A percentile compares a stretch with the other conserved stretches of the same genome.
These are phyloP conservation scores for Beauveria sp. DNA, from an alignment of 2,329 filamentous ascomycete genomes.

Conservation along the genomic window DNA sequence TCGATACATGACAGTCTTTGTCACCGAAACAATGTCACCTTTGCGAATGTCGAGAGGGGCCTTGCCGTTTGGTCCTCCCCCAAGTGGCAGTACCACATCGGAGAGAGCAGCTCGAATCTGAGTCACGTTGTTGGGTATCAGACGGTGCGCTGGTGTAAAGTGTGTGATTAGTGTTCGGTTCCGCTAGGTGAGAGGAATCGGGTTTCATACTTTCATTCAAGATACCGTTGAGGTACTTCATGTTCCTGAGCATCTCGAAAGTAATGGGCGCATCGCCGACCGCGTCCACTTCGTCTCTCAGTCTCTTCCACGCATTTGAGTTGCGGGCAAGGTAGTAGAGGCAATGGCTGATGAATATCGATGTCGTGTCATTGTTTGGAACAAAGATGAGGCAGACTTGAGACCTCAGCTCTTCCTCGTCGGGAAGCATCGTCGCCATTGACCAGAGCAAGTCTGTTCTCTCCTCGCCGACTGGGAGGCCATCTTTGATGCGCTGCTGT, in stretches of 20 bases:
- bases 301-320: slow-evolving; percentile 14
- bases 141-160: neutral
- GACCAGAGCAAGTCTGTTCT: slow-evolving; percentile 14
- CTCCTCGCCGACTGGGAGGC: slow-evolving; percentile 12
- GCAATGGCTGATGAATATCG: slow-evolving; percentile 14
- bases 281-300: slow-evolving; percentile 10
- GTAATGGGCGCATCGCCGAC: slow-evolving; percentile 11
- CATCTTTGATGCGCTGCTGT: slow-evolving; percentile 13
- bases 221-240: slow-evolving; percentile 17
- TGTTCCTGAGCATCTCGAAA: slow-evolving; percentile 16
- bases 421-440: slow-evolving; percentile 14
- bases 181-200: too few relatives aligned
- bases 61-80: slow-evolving; percentile 42
- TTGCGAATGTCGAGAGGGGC: slow-evolving; percentile 41
- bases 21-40: slow-evolving; percentile 36
- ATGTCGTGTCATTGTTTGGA: slow-evolving; percentile 15
- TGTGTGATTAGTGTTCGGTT: neutral
- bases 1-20: slow-evolving; percentile 35
- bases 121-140: neutral
- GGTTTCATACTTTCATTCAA: slow-evolving; percentile 16
- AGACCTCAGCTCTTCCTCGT: slow-evolving; percentile 6
- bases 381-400: slow-evolving; percentile 15
- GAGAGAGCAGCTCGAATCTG: neutral
- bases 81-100: slow-evolving; percentile 42
- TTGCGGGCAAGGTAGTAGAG: slow-evolving; percentile 13